These are phyloP conservation scores for Hippophae tibetana DNA, from an alignment of 306 rosid genomes.

Conservation along the genomic window DNA sequence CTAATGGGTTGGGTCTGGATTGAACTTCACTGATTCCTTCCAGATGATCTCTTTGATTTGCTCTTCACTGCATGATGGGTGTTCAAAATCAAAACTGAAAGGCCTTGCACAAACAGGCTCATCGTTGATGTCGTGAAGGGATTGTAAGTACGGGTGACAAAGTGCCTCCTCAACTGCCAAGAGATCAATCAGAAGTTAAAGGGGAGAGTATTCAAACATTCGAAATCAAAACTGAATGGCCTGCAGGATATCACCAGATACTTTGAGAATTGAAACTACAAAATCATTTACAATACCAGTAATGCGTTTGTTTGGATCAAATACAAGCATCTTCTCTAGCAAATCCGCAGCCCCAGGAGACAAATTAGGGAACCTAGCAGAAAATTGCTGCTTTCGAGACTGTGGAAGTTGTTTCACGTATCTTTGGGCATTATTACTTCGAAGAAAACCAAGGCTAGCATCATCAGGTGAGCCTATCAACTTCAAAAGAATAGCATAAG, in stretches of 20 bases:
- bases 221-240: no score
- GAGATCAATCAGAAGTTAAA: background rate
- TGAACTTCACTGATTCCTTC: constrained; percentile 74
- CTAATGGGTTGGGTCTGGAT: constrained; percentile 50
- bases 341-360: constrained; percentile 67
- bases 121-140: constrained; percentile 78
- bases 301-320: constrained; percentile 82
- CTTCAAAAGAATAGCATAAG: constrained; percentile 32
- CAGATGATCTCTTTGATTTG: constrained; percentile 90
- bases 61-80: constrained; percentile 72
- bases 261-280: no score
- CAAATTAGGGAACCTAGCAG: constrained; percentile 70
- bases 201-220: no score
- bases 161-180: constrained; percentile 87
- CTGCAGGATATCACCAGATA: no score
- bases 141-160: constrained; percentile 63
- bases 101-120: constrained; percentile 68
- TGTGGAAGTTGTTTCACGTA: constrained; percentile 82
- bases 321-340: constrained; percentile 86
- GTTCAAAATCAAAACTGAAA: constrained; percentile 84
- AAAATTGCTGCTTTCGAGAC: constrained; percentile 64
- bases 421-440: constrained; percentile 83
- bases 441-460: constrained; percentile 82
- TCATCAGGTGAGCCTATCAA: constrained; percentile 94
- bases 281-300: constrained; percentile 33